Evolutionary conservation across 2,329 filamentous ascomycete species (phyloP).

Genomic region (Gnomoniopsis sp.): DNA sequence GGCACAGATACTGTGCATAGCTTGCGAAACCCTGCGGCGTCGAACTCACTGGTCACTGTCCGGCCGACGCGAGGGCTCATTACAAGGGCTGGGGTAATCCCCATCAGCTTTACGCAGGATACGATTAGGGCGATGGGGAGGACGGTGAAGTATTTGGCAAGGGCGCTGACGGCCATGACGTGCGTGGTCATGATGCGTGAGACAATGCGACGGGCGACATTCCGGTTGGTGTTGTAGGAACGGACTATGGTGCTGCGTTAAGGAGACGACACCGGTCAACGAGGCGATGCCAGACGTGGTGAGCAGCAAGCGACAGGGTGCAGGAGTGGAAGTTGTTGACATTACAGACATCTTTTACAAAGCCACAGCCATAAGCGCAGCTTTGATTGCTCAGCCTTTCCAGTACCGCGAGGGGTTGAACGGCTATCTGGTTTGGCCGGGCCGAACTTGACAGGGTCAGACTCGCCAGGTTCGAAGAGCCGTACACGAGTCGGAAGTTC

Average conservation of each 20-base stretch:
- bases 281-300: constrained; percentile 45
- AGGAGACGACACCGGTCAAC: constrained; percentile 57
- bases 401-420: constrained; percentile 57
- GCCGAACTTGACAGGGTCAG: constrained; percentile 37
- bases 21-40: constrained; percentile 57
- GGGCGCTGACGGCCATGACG: constrained; percentile 50
- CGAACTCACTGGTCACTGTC: constrained; percentile 58
- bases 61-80: constrained; percentile 54
- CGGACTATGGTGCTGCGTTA: constrained; percentile 45
- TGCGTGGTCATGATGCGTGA: constrained; percentile 43
- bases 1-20: constrained; percentile 63
- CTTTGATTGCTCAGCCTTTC: constrained; percentile 57
- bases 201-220: constrained; percentile 51
- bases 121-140: constrained; percentile 51
- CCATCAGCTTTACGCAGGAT: constrained; percentile 56
- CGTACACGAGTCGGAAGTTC: constrained; percentile 50
- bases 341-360: constrained; percentile 50
- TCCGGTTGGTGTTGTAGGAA: constrained; percentile 35
- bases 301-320: constrained; percentile 35
- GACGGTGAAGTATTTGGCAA: constrained; percentile 46
- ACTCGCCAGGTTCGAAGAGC: constrained; percentile 42
- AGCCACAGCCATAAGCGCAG: constrained; percentile 41
- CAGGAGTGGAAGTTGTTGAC: constrained; percentile 48
- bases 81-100: constrained; percentile 47
- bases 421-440: constrained; percentile 51